Base-by-base conservation (phyloP, 768 basidiomycete species). In the Lactarius quietus region DNA sequence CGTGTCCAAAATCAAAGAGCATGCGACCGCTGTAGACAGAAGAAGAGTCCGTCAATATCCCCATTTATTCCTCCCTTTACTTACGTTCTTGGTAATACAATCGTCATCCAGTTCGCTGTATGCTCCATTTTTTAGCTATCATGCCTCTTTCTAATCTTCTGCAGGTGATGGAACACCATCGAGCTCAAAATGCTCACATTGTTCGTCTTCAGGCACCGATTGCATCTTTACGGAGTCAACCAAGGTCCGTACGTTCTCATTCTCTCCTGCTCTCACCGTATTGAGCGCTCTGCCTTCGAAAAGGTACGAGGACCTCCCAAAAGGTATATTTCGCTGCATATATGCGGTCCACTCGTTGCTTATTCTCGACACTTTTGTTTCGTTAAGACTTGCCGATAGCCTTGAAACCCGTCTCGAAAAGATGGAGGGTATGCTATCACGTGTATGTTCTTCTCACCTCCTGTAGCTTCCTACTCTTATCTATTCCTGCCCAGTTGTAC, bases 21-120 rank as follows among this genome's bases (percentile, higher is more conserved):
- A 14, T 70, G 69, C 59, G 69, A 70, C 29, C 60, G 67, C 6
- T 70, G 69, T 52, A 59, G 69, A 43, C 69, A 65, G 35, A 70
- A 70, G 57, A 70, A 70, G 61, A 67, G 69, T 70, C 28, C 3
- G 67, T 60, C 41, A 3, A 15, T 23, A 18, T 53, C n/a, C 38
- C 36, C 45, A 29, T 45, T 28, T 36, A 28, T 26, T 10, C 53
- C 41, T 52, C 43, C 7, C 12, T 23, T 26, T 23, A 14, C 45
- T 48, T 0, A 48, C 45, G 12, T 45, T n/a, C 3, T 3, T 45
- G 6, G 15, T 48, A 45, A 41, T 41, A 6, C 39, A 33, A 33
- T 33, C n/a, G 33, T 17, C 17, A 6, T 17, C 6, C 54, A 70
- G 69, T 70, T 23, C 63, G 69, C 20, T 70, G 69, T 70, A 45